Percentiles rank a stretch among this genome's conserved stretches.
Evolutionary conservation across 2,329 filamentous ascomycete species (phyloP).

Genomic region (Diaporthe sp.): DNA sequence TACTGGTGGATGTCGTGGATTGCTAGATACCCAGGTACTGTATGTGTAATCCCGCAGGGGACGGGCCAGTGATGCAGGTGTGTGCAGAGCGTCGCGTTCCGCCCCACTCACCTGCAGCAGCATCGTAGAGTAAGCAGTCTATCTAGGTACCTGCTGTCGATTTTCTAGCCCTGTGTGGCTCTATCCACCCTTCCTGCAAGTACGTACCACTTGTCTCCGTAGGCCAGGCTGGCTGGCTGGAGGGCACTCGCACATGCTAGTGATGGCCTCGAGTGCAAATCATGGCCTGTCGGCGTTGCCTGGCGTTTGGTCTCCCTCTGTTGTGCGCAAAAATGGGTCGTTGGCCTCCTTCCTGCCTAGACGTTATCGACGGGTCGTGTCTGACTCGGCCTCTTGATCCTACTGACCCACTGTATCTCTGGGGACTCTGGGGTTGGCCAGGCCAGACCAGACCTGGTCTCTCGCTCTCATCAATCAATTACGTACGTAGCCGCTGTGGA

Average conservation of each 20-base stretch:
- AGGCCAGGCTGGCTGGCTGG: neutral
- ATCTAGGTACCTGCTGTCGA: neutral
- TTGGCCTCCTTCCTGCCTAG: neutral
- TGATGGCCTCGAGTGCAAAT: neutral
- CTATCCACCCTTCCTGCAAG: neutral
- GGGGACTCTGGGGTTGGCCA: conserved; percentile 8
- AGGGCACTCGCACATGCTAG: neutral
- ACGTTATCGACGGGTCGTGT: neutral
- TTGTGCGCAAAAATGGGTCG: neutral
- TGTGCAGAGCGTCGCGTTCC: neutral
- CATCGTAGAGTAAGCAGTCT: neutral
- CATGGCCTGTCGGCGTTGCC: neutral
- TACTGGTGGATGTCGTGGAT: neutral
- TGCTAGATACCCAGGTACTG: neutral
- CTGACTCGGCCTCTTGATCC: conserved; percentile 23
- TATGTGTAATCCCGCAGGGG: neutral
- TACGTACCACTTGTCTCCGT: neutral
- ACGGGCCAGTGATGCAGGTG: neutral
- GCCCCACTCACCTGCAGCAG: conserved; percentile 9
- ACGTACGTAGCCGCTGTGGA: conserved; percentile 29
- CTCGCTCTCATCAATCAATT: conserved; percentile 34
- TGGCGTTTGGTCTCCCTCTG: neutral
- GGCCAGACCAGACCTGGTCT: conserved; percentile 2
- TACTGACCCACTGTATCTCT: conserved; percentile 4
- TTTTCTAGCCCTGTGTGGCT: neutral